A percentile compares a stretch with the other conserved stretches of the same genome.
These are phyloP conservation scores for apple (Malus domestica) DNA, from an alignment of 306 rosid genomes.

Conservation along the genomic window DNA sequence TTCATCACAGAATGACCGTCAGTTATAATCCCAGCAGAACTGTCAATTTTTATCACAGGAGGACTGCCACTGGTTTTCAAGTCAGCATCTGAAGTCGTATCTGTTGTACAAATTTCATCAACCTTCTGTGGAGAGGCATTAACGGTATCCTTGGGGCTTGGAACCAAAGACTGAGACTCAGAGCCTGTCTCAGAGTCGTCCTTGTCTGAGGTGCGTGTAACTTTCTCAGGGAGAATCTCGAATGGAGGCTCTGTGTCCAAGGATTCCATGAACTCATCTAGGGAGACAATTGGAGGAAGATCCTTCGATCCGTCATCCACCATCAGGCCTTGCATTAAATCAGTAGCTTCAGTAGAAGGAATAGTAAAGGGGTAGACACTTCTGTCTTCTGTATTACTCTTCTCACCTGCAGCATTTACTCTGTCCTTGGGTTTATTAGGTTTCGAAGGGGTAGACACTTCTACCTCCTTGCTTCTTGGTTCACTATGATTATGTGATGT, in stretches of 20 bases:
- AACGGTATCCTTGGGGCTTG: constrained; percentile 22
- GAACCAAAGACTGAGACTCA: constrained; percentile 33
- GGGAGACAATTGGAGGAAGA: constrained; percentile 80
- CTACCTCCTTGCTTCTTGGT: constrained; percentile 31
- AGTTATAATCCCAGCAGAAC: background rate
- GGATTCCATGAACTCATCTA: constrained; percentile 95
- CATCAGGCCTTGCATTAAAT: constrained; percentile 72
- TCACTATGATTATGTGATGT: constrained; percentile 31
- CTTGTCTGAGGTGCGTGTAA: constrained; percentile 29
- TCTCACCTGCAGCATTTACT: constrained; percentile 23
- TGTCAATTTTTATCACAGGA: background rate
- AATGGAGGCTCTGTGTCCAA: constrained; percentile 76
- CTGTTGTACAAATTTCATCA: constrained; percentile 21
- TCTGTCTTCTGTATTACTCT: constrained; percentile 30
- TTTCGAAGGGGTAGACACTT: constrained; percentile 24
- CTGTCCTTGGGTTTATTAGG: constrained; percentile 25
- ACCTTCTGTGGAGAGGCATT: constrained; percentile 20
- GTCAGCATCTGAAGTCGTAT: constrained; percentile 12
- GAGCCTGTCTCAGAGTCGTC: constrained; percentile 36
- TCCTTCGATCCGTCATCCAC: constrained; percentile 76
- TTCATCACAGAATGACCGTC: background rate
- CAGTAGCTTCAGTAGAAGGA: constrained; percentile 56
- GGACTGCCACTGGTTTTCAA: constrained; percentile 12
- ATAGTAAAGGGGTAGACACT: constrained; percentile 40
- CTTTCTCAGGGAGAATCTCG: constrained; percentile 49